Evolutionary conservation across 805 yeast genomes (phyloP), one percentile per base, ranked within the genome.

Genomic region (Candida khao-thaluensis): DNA sequence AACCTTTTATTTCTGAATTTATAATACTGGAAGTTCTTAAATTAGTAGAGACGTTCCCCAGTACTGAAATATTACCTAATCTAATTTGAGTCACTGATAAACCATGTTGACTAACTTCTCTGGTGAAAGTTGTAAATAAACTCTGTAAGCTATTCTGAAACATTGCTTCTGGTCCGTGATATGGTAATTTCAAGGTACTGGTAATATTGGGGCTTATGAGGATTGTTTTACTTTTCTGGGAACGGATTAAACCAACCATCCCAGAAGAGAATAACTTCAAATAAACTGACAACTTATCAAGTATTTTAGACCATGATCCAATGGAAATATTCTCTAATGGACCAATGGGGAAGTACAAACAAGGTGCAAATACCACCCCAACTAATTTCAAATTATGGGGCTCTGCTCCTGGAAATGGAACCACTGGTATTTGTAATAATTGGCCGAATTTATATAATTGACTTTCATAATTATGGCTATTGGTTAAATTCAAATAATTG

Each of bases 281-380:
- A 22, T 82, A 78, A 7, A 74, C 58, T 21, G 71, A 50, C 2
- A 77, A 47, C 37, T 78, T 67, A 11, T 74, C 68, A 43, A 67
- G 62, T 18, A 81, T 44, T 16, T 66, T 61, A 2, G 64, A 65
- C 86, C 86, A 79, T n/a, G 74, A 67, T 9, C 64, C 59, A 10
- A 69, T 54, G 8, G 74, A 51, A n/a, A 78, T 60, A 32, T 74
- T 66, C 48, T 82, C 87, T 15, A 81, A 64, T 0, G 87, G 86
- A 0, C 88, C 89, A 2, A 77, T 59, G 3, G 86, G 85, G 59
- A 76, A 81, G 50, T 71, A 77, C 41, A 81, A 69, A 49, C 79
- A 85, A 0, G 95, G 95, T 2, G 86, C 64, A 29, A 85, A 67
- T 7, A 88, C 59, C 12, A 84, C 79, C 2, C 85, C 86, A n/a